Conservation (phyloP, 106 monocot genomes). For the Dactylorhiza incarnata region DNA sequence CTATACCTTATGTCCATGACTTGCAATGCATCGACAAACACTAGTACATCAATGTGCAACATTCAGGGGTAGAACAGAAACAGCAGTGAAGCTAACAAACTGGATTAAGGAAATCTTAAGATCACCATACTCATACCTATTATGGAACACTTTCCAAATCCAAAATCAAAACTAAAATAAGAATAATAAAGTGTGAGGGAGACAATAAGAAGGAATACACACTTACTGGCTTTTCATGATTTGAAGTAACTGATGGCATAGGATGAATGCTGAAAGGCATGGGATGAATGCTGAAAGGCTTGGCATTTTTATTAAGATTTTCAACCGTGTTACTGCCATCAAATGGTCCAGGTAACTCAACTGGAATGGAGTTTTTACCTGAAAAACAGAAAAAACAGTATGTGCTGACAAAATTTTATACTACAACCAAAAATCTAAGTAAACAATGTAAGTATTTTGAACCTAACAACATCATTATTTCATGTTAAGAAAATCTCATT, state of each 20-base stretch:
- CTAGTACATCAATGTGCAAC: too few species aligned
- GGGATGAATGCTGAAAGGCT: conserved; percentile 5
- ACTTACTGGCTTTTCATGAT: conserved; percentile 8
- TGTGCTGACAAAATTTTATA: not conserved
- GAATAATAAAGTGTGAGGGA: not conserved
- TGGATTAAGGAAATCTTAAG: not conserved
- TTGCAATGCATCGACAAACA: too few species aligned
- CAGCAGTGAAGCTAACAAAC: not conserved
- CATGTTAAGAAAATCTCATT: not conserved
- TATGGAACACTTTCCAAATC: not conserved
- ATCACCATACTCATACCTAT: not conserved
- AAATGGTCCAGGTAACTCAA: conserved; percentile 3
- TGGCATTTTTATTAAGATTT: conserved; percentile 6
- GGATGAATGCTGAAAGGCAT: conserved; percentile 8
- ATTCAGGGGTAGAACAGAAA: not conserved
- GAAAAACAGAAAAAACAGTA: not conserved
- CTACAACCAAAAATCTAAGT: not conserved
- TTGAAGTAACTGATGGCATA: conserved; percentile 3
- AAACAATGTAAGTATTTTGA: not conserved
- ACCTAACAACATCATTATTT: not conserved
- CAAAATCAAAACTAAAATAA: not conserved
- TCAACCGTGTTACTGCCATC: not conserved
- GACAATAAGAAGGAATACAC: not conserved
- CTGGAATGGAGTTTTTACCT: conserved; percentile 9
- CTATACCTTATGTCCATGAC: too few species aligned